Base-by-base conservation (phyloP, 225 moss, liverwort and hornwort genomes). In the Pseudisothecium myosuroides region DNA sequence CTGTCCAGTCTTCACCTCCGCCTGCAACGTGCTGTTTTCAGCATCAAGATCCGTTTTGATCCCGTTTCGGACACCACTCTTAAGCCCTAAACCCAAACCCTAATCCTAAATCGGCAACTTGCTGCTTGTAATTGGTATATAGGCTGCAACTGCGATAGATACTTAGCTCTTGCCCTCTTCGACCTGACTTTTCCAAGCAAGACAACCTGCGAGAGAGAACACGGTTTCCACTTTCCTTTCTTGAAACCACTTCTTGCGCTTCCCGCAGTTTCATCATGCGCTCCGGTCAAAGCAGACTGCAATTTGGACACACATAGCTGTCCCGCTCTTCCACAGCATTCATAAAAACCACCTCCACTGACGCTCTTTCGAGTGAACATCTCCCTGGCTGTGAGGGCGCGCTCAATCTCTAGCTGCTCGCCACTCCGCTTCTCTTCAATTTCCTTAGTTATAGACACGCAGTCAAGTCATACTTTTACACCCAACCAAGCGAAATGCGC, bases 361-460 rank as follows among this genome's bases (percentile, higher is more conserved):
- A 65, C 89, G 59, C 83, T 93, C 92, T 55, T 91, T 90, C 72
- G 88, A 83, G 65, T 94, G 89, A 16, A 87, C 78, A 83, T 92
- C 93, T 90, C 89, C 92, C 74, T 94, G 92, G 89, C 89, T 92
- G 77, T 58, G 55, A 84, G n/a, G 84, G 32, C 43, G 88, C 73
- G 28, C 68, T 17, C 27, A 17, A 27, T 58, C 79, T 23, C 58
- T n/a, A 58, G 17, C 24, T 39, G 90, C 66, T 88, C 77, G 39
- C 37, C 78, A 55, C 55, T 55, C 55, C 16, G 8, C 16, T 55
- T 54, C 54, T 23, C 54, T 77, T 37, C 55, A 55, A 37, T 26
- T 37, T 54, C 54, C 24, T 4, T 14, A 34, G 7, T 34, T 34
- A 5, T 5, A 14, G 21, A 36, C 76, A 32, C 11, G 23, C 2